Conservation (phyloP, 2,329 filamentous ascomycete genomes). For the Fusarium haematococcum region DNA sequence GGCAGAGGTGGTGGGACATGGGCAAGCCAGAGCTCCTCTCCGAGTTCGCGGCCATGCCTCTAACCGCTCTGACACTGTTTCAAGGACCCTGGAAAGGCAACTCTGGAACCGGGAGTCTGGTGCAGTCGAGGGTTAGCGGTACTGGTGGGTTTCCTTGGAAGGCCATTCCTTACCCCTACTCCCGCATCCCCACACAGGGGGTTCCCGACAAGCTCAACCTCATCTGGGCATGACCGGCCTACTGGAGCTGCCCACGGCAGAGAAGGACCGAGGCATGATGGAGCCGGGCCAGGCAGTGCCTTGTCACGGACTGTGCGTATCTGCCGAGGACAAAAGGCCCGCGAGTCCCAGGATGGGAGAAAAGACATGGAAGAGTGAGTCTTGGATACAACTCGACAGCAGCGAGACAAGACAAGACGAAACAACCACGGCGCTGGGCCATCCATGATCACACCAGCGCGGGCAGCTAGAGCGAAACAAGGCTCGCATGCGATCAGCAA, state of each 20-base stretch:
- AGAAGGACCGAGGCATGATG: not conserved
- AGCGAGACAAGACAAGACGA: not conserved
- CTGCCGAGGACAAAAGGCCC: not conserved
- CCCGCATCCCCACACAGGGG: conserved; percentile 34
- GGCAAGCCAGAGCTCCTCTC: conserved; percentile 3
- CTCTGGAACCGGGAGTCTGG: conserved; percentile 29
- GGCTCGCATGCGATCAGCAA: conserved; percentile 33
- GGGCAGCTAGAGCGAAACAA: conserved; percentile 8
- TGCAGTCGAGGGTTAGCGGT: conserved; percentile 28
- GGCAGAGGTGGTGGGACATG: conserved; percentile 14
- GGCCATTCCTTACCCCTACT: conserved; percentile 31
- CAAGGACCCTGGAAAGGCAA: conserved; percentile 9
- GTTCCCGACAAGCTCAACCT: conserved; percentile 21
- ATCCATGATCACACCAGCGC: not conserved
- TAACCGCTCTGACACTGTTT: conserved; percentile 15
- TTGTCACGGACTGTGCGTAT: conserved; percentile 1
- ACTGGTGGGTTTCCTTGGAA: conserved; percentile 23
- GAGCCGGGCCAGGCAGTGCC: not conserved
- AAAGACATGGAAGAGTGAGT: not conserved
- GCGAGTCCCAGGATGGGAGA: not conserved
- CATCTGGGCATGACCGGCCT: conserved; percentile 26
- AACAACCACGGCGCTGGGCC: not conserved
- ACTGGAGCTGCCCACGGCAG: not conserved
- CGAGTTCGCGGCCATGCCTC: conserved; percentile 9
- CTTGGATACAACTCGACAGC: not conserved